phyloP scores from a whole-genome alignment of 306 rosid genomes.

The Glycine soja region DNA sequence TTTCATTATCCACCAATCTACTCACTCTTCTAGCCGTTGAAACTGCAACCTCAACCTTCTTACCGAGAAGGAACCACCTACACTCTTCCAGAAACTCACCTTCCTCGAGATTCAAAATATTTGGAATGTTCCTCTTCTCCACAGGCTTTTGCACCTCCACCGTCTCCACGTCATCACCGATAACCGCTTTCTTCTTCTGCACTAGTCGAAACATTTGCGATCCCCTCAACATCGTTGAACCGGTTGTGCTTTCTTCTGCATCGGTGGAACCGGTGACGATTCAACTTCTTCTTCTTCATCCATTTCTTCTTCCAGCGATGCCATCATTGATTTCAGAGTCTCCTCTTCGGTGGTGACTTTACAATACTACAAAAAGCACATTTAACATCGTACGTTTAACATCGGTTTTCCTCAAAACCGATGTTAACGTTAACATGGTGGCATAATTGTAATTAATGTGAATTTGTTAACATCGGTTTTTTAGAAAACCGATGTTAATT shows the following conservation, averaged over 20 bases:
- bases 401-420: too few species aligned
- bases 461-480: too few species aligned
- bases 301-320: not conserved
- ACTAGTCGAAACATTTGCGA: too few species aligned
- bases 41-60: constrained; percentile 64
- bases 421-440: too few species aligned
- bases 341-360: constrained; percentile 50
- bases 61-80: constrained; percentile 73
- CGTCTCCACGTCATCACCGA: too few species aligned
- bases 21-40: constrained; percentile 69
- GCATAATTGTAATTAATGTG: too few species aligned
- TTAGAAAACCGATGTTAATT: too few species aligned
- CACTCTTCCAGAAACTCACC: constrained; percentile 71
- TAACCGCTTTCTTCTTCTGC: too few species aligned
- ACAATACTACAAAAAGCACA: too few species aligned
- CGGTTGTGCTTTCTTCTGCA: not conserved
- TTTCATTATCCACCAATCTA: constrained; percentile 78
- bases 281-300: not conserved
- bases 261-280: constrained; percentile 8
- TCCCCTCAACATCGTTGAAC: too few species aligned
- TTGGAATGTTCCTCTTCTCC: constrained; percentile 35
- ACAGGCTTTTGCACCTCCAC: not conserved
- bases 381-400: too few species aligned
- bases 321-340: constrained; percentile 20
- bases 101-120: constrained; percentile 71